Conservation (phyloP, 441 rosid species). For the California macrophylla region DNA sequence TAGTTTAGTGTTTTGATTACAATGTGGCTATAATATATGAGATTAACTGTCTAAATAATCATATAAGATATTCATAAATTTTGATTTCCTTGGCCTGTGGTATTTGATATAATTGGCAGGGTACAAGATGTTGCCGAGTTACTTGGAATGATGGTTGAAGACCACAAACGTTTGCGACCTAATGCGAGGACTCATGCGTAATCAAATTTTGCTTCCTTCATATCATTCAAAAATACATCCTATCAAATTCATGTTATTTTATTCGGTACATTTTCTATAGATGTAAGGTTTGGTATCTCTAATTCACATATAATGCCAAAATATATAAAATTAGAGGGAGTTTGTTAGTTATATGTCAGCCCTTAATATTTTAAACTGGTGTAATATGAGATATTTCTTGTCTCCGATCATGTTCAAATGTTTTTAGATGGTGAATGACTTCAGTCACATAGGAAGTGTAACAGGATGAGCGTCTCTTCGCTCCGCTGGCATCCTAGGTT, state of each 20-base stretch:
- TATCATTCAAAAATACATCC: neutral
- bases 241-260: neutral
- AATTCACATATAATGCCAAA: neutral
- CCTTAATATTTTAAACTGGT: neutral
- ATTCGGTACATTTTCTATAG: neutral
- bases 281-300: constrained; percentile 1
- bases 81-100: neutral
- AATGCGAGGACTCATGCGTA: constrained; percentile 83
- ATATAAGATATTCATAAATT: neutral
- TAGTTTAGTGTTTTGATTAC: neutral
- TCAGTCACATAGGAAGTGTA: neutral
- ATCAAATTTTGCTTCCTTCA: constrained; percentile 21
- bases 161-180: constrained; percentile 80
- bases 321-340: neutral
- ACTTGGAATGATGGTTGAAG: constrained; percentile 98
- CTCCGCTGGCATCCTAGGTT: neutral
- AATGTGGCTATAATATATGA: neutral
- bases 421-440: neutral
- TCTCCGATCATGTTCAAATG: neutral
- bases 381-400: neutral
- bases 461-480: neutral
- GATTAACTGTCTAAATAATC: neutral
- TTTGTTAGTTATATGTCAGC: neutral
- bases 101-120: constrained; percentile 35
- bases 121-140: constrained; percentile 93